These are phyloP conservation scores for Mikania micrantha DNA, from an alignment of 129 eudicot genomes.

Conservation along the genomic window DNA sequence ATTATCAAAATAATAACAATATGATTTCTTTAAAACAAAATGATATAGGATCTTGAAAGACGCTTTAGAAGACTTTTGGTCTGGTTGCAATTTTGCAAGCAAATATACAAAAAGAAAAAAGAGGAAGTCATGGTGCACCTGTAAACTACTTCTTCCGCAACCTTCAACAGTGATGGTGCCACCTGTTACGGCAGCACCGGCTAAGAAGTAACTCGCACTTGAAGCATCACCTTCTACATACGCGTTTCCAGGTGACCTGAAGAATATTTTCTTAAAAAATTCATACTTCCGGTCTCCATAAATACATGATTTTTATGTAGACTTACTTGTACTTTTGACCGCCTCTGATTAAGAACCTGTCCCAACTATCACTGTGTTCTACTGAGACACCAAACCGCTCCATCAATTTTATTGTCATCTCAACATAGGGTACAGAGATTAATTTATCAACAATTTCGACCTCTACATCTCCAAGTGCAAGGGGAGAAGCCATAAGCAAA, in stretches of 20 bases:
- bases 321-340: constrained; percentile 97
- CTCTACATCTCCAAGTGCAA: constrained; percentile 84
- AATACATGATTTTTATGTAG: neutral
- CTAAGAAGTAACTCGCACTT: constrained; percentile 97
- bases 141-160: constrained; percentile 95
- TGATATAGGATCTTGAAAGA: too few species aligned
- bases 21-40: too few species aligned
- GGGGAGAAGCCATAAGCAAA: constrained; percentile 94
- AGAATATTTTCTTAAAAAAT: constrained; percentile 1
- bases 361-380: constrained; percentile 86
- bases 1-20: too few species aligned
- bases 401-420: constrained; percentile 96
- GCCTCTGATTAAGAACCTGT: constrained; percentile 63
- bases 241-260: constrained; percentile 94
- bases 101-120: neutral
- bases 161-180: constrained; percentile 98
- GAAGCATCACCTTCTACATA: constrained; percentile 98
- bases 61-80: too few species aligned
- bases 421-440: constrained; percentile 91
- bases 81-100: too few species aligned
- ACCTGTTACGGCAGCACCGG: constrained; percentile 96
- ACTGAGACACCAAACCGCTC: constrained; percentile 86
- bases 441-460: constrained; percentile 87
- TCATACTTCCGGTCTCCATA: constrained; percentile 2
- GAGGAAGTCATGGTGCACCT: constrained; percentile 36